Percentiles rank a stretch among this genome's conserved stretches.
Evolutionary conservation across 805 yeast genomes (phyloP).

Genomic region (Nematodospora valgi): DNA sequence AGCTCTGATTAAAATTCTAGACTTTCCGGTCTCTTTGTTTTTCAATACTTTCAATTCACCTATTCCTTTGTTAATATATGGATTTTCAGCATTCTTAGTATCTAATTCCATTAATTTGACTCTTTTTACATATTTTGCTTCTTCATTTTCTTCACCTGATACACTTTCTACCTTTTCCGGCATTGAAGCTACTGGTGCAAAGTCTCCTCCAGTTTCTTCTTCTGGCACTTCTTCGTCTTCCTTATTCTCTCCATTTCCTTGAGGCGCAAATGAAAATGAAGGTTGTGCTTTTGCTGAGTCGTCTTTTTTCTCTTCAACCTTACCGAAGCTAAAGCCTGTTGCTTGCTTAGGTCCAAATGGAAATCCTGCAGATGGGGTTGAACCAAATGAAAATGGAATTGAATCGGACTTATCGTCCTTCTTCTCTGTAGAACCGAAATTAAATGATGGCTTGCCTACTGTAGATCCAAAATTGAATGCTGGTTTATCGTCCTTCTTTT

Average conservation of each 20-base stretch:
- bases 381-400: conserved; percentile 14
- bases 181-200: conserved; percentile 31
- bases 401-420: conserved; percentile 7
- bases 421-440: conserved; percentile 5
- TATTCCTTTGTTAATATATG: conserved; percentile 66
- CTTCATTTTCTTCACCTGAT: conserved; percentile 88
- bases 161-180: conserved; percentile 43
- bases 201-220: conserved; percentile 48
- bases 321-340: conserved; percentile 8
- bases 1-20: conserved; percentile 76
- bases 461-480: conserved; percentile 8
- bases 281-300: conserved; percentile 11
- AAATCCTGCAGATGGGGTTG: conserved; percentile 13
- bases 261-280: conserved; percentile 20
- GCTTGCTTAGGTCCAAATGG: conserved; percentile 15
- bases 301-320: conserved; percentile 6
- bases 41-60: conserved; percentile 78
- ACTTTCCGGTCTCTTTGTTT: conserved; percentile 55
- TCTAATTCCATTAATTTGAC: conserved; percentile 66
- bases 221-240: conserved; percentile 27
- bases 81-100: conserved; percentile 39
- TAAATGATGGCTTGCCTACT: conserved; percentile 19
- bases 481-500: conserved; percentile 10
- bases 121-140: conserved; percentile 56
- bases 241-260: background rate